A percentile compares a stretch with the other conserved stretches of the same genome.
Evolutionary conservation across 805 yeast species (phyloP).

Genomic region (Teunomyces cretensis): DNA sequence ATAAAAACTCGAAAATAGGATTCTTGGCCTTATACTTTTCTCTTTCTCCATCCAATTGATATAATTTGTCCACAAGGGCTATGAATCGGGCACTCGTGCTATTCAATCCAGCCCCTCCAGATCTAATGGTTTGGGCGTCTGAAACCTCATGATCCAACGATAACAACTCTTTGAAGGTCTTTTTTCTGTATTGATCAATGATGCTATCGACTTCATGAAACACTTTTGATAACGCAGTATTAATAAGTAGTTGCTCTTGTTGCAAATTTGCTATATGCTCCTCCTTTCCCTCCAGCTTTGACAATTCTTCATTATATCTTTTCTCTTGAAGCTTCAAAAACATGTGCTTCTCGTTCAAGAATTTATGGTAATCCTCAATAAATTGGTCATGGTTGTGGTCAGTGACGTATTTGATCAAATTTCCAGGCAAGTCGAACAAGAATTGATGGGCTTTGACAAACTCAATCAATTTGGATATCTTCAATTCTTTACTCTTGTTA

Average conservation of each 20-base stretch:
- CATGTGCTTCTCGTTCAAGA: conserved; percentile 23
- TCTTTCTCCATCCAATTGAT: conserved; percentile 26
- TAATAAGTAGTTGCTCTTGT: conserved; percentile 23
- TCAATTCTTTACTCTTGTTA: conserved; percentile 34
- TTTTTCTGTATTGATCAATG: conserved; percentile 33
- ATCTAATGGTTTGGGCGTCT: conserved; percentile 7
- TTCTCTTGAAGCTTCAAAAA: conserved; percentile 14
- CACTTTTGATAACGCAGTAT: conserved; percentile 30
- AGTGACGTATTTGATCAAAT: conserved; percentile 25
- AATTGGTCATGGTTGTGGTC: conserved; percentile 35
- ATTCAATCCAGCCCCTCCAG: conserved; percentile 6
- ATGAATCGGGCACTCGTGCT: conserved; percentile 31
- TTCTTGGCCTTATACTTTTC: conserved; percentile 15
- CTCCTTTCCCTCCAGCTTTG: conserved; percentile 12
- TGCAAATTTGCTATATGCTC: conserved; percentile 16
- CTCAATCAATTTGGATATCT: conserved; percentile 34
- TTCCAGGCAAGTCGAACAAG: conserved; percentile 38
- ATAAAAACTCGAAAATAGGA: conserved; percentile 37
- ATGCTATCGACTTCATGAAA: conserved; percentile 34
- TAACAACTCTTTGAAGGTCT: conserved; percentile 36
- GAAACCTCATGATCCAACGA: conserved; percentile 37
- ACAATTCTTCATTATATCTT: conserved; percentile 10
- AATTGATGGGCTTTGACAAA: conserved; percentile 30
- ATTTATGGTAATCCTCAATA: conserved; percentile 34
- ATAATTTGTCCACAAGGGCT: conserved; percentile 38